Percentiles rank a stretch among this genome's conserved stretches.
Evolutionary conservation across 1,284 basidiomycete genomes (phyloP).

Genomic region (Kalmanozyma brasiliensis): DNA sequence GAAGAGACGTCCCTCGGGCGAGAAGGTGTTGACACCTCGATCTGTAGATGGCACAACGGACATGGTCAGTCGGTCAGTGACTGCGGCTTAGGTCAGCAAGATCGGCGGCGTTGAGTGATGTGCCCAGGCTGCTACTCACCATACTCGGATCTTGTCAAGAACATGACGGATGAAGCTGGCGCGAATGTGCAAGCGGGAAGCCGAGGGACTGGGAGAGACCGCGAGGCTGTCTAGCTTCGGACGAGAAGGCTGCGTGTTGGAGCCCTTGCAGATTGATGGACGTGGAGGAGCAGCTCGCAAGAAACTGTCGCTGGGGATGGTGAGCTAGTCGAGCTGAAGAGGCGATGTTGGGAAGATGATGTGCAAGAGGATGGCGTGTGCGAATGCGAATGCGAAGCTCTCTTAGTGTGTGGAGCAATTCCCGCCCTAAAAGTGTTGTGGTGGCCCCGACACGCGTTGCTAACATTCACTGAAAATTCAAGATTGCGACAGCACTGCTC

Average conservation of each 20-base stretch:
- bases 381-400: slow-evolving; percentile 18
- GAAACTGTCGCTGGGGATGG: slow-evolving; percentile 2
- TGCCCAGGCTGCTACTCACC: slow-evolving; percentile 70
- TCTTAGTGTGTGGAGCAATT: slow-evolving; percentile 30
- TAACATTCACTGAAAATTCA: slow-evolving; percentile 9
- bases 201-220: too few species aligned
- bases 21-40: slow-evolving; percentile 98
- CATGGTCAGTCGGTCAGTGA: background rate
- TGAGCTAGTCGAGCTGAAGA: background rate
- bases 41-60: slow-evolving; percentile 71
- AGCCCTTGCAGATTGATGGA: too few species aligned
- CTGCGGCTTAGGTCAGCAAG: background rate
- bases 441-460: slow-evolving; percentile 47
- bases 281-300: too few species aligned
- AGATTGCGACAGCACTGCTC: slow-evolving; percentile 8
- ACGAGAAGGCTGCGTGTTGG: too few species aligned
- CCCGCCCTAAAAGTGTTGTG: slow-evolving; percentile 24
- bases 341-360: background rate
- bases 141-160: slow-evolving; percentile 92
- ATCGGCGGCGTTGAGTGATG: background rate
- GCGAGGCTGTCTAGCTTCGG: too few species aligned
- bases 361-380: slow-evolving; percentile 16
- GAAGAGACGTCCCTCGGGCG: slow-evolving; percentile 92
- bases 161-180: slow-evolving; percentile 71
- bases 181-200: slow-evolving; percentile 3